Evolutionary conservation across 148 eudicot genomes (phyloP), one percentile per base, ranked within the genome.

Genomic region (Gaultheria prostrata): DNA sequence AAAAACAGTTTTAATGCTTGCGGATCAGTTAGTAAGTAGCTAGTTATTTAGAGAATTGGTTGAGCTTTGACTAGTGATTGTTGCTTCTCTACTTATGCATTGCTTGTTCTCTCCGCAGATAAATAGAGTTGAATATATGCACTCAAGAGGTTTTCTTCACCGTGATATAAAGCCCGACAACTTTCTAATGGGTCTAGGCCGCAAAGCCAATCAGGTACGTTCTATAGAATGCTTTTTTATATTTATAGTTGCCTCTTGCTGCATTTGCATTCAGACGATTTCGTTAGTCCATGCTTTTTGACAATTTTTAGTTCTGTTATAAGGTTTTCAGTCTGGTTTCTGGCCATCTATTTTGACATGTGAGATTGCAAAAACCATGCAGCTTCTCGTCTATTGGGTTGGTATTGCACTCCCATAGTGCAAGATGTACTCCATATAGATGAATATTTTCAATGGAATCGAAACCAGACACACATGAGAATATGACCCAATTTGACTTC

Each of bases 141-240:
- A 97, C 86, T 94, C 98, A n/a, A 94, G 98, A 91, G 98, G 99
- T 65, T 97, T 97, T 89, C 94, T 97, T 84, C 99, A 97, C 82
- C 99, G 99, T 80, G 99, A 97, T 84, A 97, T 97, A 74, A 97
- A 97, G 86, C 99, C 99, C 21, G 99, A 97, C 85, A 97, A 94
- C 91, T 97, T 97, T 84, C 85, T 97, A 71, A 97, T 97, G 98
- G 99, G 99, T 83, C 89, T 94, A 79, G 99, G 98, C 78, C 97
- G 98, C 63, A 97, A 97, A 93, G 99, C 98, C 83, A 94, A 97
- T 88, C 99, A 94, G 99, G 99, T 97, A 83, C 76, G 18, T 72
- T 73, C 26, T 81, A 39, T 39, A 39, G 43, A 39, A 39, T 39
- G 43, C 43, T 39, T 39, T 39, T 39, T 39, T 10, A 32, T 72